Conservation (phyloP, 768 basidiomycete genomes). For the Ephemerocybe angulata region DNA sequence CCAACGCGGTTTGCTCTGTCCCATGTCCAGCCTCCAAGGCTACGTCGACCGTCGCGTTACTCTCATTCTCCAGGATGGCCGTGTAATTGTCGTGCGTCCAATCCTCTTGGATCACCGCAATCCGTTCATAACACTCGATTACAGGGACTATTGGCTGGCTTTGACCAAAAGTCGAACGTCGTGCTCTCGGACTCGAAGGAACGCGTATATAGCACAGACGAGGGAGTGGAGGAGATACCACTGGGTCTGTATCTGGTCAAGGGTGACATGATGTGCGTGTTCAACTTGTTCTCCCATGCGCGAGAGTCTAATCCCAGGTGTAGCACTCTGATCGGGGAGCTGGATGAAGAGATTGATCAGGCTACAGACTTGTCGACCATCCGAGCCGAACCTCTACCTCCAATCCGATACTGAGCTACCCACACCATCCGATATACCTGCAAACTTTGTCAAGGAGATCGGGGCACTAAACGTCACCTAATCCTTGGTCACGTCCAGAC, state of each 20-base stretch:
- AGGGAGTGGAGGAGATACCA: conserved; percentile 91
- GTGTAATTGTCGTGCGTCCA: conserved; percentile 80
- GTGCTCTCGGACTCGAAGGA: conserved; percentile 94
- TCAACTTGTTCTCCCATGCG: background rate
- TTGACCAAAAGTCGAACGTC: conserved; percentile 93
- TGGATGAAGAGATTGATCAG: conserved; percentile 79
- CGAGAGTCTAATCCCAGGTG: conserved; percentile 4
- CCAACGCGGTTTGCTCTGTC: conserved; percentile 16
- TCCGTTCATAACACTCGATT: conserved; percentile 2
- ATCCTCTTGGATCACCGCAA: background rate
- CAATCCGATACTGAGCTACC: conserved; percentile 64
- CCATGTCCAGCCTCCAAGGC: conserved; percentile 87
- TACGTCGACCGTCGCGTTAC: conserved; percentile 92
- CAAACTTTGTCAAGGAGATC: too few relatives aligned
- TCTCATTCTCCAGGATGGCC: conserved; percentile 93
- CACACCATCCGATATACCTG: background rate
- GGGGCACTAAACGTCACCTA: too few relatives aligned
- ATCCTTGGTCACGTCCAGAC: too few relatives aligned
- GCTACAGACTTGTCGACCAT: conserved; percentile 72
- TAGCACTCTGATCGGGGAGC: conserved; percentile 75
- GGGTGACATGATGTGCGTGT: conserved; percentile 93
- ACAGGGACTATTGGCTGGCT: conserved; percentile 88
- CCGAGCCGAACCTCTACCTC: conserved; percentile 82
- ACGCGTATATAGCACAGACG: conserved; percentile 86
- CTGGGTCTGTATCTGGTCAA: conserved; percentile 96